phyloP scores from a whole-genome alignment of 179 eudicot species.

The Silene coronaria region DNA sequence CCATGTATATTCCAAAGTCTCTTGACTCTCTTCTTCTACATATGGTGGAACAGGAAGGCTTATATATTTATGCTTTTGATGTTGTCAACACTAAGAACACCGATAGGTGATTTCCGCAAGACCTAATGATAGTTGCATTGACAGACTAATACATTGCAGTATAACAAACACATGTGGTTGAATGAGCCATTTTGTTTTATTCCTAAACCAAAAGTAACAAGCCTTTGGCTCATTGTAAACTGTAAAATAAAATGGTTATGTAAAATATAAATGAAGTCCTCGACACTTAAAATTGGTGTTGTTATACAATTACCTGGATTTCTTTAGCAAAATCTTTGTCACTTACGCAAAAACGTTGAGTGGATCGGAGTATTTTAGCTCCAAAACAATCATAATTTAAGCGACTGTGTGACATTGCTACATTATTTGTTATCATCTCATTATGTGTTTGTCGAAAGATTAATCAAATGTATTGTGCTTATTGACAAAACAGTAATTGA shows the following conservation, averaged over 20 bases:
- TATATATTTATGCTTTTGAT: not conserved
- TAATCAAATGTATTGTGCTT: not conserved
- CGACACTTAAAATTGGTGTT: too few species aligned
- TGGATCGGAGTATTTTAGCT: not conserved
- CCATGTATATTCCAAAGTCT: not conserved
- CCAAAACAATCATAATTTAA: not conserved
- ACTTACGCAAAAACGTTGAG: not conserved
- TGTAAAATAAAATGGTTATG: too few species aligned
- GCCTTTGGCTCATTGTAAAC: too few species aligned
- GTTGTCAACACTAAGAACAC: not conserved
- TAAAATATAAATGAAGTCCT: too few species aligned
- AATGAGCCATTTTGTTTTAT: too few species aligned
- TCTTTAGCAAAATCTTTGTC: not conserved
- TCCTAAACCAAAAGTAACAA: too few species aligned
- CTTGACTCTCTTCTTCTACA: not conserved
- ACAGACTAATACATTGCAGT: too few species aligned
- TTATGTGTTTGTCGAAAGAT: not conserved
- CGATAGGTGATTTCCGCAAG: not conserved
- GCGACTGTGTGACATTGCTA: not conserved
- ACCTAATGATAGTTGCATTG: not conserved
- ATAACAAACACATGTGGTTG: too few species aligned
- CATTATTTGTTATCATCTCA: not conserved
- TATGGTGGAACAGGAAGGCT: not conserved
- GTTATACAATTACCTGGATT: too few species aligned
- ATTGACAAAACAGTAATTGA: constrained; percentile 45